Evolutionary conservation across 345 rosid species (phyloP).

Genomic region (Eucalyptus urophylla): DNA sequence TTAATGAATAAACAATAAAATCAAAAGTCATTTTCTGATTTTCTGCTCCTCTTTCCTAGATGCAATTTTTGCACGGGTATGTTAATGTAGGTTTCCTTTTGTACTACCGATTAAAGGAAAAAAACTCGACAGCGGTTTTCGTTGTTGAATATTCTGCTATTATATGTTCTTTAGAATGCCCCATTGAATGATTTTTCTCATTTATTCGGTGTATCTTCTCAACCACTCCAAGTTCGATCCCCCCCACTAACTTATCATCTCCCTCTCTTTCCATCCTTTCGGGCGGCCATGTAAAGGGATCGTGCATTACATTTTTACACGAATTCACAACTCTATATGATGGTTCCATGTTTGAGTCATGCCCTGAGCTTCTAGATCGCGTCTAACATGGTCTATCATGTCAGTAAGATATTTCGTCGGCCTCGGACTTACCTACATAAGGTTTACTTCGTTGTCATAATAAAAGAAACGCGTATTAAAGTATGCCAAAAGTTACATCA

Average conservation of each 20-base stretch:
- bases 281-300: neutral
- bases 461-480: neutral
- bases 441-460: neutral
- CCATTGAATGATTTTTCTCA: neutral
- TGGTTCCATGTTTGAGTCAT: neutral
- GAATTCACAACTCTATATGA: neutral
- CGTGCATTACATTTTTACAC: neutral
- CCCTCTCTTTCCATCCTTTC: neutral
- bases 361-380: neutral
- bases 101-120: neutral
- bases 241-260: neutral
- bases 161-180: neutral
- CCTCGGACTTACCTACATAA: neutral
- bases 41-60: neutral
- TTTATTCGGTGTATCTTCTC: neutral
- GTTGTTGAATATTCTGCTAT: neutral
- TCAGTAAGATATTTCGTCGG: neutral
- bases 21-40: neutral
- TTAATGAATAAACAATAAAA: neutral
- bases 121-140: neutral
- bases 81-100: neutral
- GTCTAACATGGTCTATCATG: neutral
- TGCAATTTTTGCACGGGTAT: neutral
- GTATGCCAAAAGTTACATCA: neutral
- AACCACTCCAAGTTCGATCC: neutral